Percentiles rank a stretch among this genome's conserved stretches.
Evolutionary conservation across 1,139 yeast species (phyloP).

Genomic region (Taphrina communis): DNA sequence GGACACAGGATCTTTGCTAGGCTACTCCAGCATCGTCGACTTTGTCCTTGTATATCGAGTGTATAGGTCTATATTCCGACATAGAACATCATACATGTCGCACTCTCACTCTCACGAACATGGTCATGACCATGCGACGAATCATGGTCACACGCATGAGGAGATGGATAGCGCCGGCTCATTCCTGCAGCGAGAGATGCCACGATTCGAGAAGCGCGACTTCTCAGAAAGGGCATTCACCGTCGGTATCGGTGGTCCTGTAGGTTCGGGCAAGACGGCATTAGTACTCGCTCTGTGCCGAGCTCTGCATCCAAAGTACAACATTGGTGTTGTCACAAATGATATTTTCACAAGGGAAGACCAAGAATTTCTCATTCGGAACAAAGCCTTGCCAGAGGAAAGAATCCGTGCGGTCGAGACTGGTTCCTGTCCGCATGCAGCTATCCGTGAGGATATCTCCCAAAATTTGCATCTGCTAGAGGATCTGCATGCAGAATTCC

Average conservation of each 20-base stretch:
- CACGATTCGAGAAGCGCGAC: conserved; percentile 37
- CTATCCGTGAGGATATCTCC: conserved; percentile 44
- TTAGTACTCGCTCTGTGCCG: conserved; percentile 42
- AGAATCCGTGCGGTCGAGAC: conserved; percentile 44
- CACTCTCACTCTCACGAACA: conserved; percentile 22
- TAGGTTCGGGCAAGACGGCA: conserved; percentile 44
- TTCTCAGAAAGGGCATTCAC: conserved; percentile 43
- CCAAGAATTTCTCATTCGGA: conserved; percentile 42
- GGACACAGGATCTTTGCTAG: background rate
- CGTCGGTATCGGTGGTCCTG: conserved; percentile 44
- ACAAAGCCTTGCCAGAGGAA: conserved; percentile 42
- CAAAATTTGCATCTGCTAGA: conserved; percentile 42
- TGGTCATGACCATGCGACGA: conserved; percentile 6
- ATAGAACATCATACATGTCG: background rate
- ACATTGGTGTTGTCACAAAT: conserved; percentile 43
- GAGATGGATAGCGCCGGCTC: conserved; percentile 41
- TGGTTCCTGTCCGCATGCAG: conserved; percentile 45
- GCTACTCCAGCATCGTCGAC: background rate
- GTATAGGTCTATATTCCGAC: no score
- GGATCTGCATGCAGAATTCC: conserved; percentile 42
- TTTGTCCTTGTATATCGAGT: background rate
- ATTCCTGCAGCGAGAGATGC: conserved; percentile 40
- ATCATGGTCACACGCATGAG: conserved; percentile 38
- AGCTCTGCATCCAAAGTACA: conserved; percentile 25
- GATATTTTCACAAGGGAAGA: conserved; percentile 44